Evolutionary conservation across 1,284 basidiomycete species (phyloP).

Genomic region (Peniophora sp.): DNA sequence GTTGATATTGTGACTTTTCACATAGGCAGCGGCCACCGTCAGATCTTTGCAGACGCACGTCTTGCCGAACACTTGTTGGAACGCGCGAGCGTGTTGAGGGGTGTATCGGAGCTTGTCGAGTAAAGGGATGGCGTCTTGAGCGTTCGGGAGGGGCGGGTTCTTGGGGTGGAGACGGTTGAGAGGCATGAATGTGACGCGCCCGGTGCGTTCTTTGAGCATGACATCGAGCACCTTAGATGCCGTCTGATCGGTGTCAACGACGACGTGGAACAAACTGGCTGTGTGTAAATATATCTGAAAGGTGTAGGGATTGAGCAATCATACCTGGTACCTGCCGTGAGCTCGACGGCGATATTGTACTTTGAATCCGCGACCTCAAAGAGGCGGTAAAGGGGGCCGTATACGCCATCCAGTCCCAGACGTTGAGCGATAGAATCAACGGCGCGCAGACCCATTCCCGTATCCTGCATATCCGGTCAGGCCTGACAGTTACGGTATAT

Average conservation of each 20-base stretch:
- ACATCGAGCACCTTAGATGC: constrained; percentile 83
- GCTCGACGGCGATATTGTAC: constrained; percentile 91
- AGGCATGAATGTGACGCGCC: constrained; percentile 97
- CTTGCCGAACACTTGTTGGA: constrained; percentile 98
- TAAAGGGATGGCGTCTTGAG: constrained; percentile 84
- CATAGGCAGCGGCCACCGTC: constrained; percentile 89
- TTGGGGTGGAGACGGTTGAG: constrained; percentile 92
- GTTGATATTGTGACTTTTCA: constrained; percentile 90
- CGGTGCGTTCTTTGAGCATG: constrained; percentile 89
- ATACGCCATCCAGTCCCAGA: constrained; percentile 71
- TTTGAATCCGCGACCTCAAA: constrained; percentile 86
- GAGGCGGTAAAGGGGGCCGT: constrained; percentile 90
- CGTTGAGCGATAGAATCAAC: constrained; percentile 78
- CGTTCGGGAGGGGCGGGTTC: constrained; percentile 59
- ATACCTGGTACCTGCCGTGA: constrained; percentile 90
- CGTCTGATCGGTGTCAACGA: constrained; percentile 93
- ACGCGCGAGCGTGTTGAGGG: constrained; percentile 67
- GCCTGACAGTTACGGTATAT: not conserved
- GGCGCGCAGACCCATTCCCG: constrained; percentile 78
- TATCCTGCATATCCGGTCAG: constrained; percentile 52
- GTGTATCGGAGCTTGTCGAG: constrained; percentile 82
- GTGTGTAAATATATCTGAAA: constrained; percentile 2
- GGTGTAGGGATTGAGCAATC: constrained; percentile 7
- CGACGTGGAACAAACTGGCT: constrained; percentile 88
- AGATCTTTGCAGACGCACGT: constrained; percentile 94